Base-by-base conservation (phyloP, 768 basidiomycete species). In the Pluteus cervinus region DNA sequence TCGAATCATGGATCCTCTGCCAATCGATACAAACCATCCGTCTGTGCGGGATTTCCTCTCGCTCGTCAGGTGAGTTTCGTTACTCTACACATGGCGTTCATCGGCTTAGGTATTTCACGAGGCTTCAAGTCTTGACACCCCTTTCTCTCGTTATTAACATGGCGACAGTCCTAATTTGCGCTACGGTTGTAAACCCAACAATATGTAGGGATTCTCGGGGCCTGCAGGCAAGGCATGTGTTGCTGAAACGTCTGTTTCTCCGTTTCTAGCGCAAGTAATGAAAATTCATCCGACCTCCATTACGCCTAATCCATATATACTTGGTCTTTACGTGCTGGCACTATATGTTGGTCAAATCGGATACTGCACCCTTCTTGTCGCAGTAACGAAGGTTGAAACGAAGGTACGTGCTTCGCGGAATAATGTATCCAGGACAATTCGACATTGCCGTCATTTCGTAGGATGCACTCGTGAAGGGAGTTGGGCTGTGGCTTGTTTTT, bases 101-200 rank as follows among this genome's bases (percentile, higher is more conserved):
- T 40, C 32, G 41, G 22, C 5, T 18, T 25, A 36, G 20, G 40
- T 6, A 15, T 17, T 2, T 2, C 4, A 2, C 28, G 43, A 75
- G 85, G 32, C 71, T 96, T 4, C 91, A 96, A 55, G 86, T 94
- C 15, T 62, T 92, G 31, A 90, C 90, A 0, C 91, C 91, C 0
- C 65, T 94, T 1, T 84, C 86, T 2, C 68, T 94, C 7, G 69
- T 91, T 46, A 75, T 92, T 40, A 86, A 86, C 51, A 77, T 93
- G 29, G 83, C 80, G 0, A 68, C 77, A 1, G 65, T 83, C 33
- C 50, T 84, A 24, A 72, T 88, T 4, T 93, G 90, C 52, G 56
- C 81, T 0, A 44, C 78, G 7, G 65, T 90, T 14, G 67, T 83
- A 20, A 71, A 64, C 14, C 90, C 90, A 0, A 76, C 75, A 16